Base-by-base conservation (phyloP, 2,329 filamentous ascomycete species). In the Incumbomyces delicatus region DNA sequence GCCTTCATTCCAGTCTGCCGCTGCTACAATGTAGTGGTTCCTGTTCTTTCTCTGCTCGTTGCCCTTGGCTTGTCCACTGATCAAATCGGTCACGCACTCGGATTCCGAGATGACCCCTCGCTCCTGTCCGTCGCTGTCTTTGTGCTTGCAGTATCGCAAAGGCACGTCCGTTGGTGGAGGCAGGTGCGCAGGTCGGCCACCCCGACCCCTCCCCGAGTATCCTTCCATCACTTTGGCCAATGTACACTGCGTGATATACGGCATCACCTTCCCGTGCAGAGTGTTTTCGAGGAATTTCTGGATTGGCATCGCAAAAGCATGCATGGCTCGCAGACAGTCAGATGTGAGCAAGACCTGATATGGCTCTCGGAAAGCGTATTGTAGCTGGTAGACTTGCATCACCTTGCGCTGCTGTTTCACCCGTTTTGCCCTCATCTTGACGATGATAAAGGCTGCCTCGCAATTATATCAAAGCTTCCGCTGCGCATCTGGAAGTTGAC, bases 291-390 rank as follows among this genome's bases (percentile, higher is more conserved):
- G 70, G 17, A 83, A 79, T 32, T 77, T 75, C 41, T 85, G 71
- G n/a, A 95, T 72, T 52, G 94, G 85, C 84, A 95, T 95, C 60
- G 90, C 92, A 71, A 85, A 92, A 41, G 79, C 78, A 54, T 83
- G 79, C 17, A 88, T 81, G 63, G 94, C 87, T 60, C 78, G 76
- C 43, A 96, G 77, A 58, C 96, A 86, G 54, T 88, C 80, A 49
- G 87, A 85, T 62, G 95, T 89, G 51, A 95, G 81, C 36, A 95
- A 72, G 43, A 94, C 83, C 69, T 96, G 92, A 69, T 95, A 96
- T 10, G 92, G 88, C 68, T 92, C 85, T 57, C 89, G 86, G 66
- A 95, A 95, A 50, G 85, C 83, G 63, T 94, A 95, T 50, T 80
- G 81, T 64, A 90, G 76, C 61, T 82, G 80, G 75, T 89, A 95